These are phyloP conservation scores for Camelina laxa DNA, from an alignment of 345 rosid genomes.

Conservation along the genomic window DNA sequence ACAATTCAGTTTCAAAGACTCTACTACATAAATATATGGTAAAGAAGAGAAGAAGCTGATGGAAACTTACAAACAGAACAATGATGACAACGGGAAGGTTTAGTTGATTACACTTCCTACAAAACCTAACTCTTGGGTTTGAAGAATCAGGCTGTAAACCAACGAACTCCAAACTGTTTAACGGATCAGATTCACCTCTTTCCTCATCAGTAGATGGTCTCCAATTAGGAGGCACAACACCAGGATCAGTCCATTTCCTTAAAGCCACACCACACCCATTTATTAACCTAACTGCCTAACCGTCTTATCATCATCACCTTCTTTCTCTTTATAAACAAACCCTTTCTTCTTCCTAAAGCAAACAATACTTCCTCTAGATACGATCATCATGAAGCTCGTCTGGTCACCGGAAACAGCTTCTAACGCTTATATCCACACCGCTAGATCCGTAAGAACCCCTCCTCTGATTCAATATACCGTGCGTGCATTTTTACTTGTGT, in stretches of 20 bases:
- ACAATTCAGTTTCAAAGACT: constrained; percentile 15
- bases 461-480: not conserved
- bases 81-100: constrained; percentile 97
- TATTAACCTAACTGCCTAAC: constrained; percentile 47
- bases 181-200: constrained; percentile 86
- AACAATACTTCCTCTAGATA: not conserved
- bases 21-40: constrained; percentile 2
- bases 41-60: constrained; percentile 2
- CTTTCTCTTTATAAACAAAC: constrained; percentile 6
- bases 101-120: constrained; percentile 90
- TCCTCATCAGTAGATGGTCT: constrained; percentile 85
- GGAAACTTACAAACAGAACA: constrained; percentile 91
- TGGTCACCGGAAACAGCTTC: constrained; percentile 88
- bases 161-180: constrained; percentile 61
- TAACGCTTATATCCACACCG: constrained; percentile 72
- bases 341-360: constrained; percentile 13
- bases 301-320: constrained; percentile 27
- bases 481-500: not conserved
- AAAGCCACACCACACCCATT: constrained; percentile 37
- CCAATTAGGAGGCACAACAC: constrained; percentile 93
- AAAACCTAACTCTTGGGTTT: constrained; percentile 68
- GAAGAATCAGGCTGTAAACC: constrained; percentile 59
- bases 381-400: constrained; percentile 70
- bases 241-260: constrained; percentile 69
- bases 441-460: constrained; percentile 58